Evolutionary conservation across 768 basidiomycete species (phyloP).

Genomic region (Leccinum fibrillosum): DNA sequence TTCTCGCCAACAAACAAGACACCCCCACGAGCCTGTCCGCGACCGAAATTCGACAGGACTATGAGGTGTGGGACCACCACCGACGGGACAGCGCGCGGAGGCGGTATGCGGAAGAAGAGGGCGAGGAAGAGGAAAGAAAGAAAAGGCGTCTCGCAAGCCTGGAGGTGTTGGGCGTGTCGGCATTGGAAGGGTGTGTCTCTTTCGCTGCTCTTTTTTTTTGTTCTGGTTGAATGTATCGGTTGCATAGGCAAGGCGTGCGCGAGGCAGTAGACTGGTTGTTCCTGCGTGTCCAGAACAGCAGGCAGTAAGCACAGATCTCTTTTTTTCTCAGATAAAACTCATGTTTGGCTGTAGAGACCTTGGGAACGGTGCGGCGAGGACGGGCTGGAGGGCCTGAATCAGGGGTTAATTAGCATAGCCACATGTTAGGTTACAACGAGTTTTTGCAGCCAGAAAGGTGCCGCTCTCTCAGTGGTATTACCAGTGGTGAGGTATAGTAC

Average conservation of each 20-base stretch:
- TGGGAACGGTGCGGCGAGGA: slow-evolving; percentile 9
- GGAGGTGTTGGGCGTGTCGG: slow-evolving; percentile 89
- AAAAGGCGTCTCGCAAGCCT: slow-evolving; percentile 67
- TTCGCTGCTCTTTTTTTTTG: not conserved
- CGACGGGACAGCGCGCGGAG: slow-evolving; percentile 65
- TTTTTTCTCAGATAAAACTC: not conserved
- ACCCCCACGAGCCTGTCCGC: slow-evolving; percentile 75
- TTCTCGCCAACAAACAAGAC: slow-evolving; percentile 97
- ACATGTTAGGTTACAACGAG: not conserved
- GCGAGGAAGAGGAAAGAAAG: slow-evolving; percentile 41
- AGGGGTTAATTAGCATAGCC: slow-evolving; percentile 17
- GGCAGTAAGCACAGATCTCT: slow-evolving; percentile 42
- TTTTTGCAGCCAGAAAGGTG: no score
- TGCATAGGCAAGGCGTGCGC: slow-evolving; percentile 74
- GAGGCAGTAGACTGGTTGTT: slow-evolving; percentile 95
- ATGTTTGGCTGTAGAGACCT: slow-evolving; percentile 14
- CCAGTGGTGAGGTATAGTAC: no score
- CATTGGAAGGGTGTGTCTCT: slow-evolving; percentile 75
- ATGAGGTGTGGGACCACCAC: slow-evolving; percentile 82
- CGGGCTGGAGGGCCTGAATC: slow-evolving; percentile 8
- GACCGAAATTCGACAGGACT: slow-evolving; percentile 86
- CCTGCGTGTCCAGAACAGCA: slow-evolving; percentile 87
- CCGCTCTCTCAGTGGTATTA: no score
- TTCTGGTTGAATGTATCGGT: not conserved
- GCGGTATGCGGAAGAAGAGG: slow-evolving; percentile 47